Evolutionary conservation across 106 monocot genomes (phyloP), one percentile per base, ranked within the genome.

Genomic region (Dendrobium catenatum): DNA sequence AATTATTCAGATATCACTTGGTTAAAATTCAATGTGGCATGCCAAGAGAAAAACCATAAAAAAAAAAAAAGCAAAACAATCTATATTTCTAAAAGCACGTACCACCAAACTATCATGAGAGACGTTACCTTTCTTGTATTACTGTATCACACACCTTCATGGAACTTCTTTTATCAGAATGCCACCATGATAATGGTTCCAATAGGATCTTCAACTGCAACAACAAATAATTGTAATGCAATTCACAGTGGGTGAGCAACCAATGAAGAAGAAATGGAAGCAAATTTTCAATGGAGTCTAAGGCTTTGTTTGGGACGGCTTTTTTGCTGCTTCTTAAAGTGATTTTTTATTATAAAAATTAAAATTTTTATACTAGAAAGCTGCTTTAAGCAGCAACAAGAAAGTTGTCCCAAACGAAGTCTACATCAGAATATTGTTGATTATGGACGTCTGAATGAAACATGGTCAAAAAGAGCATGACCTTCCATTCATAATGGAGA

Each of bases 121-220:
- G 42, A 74, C 18, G 43, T 78, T 80, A 98, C 98, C 98, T 98
- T 85, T 93, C 94, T 59, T 81, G 67, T 41, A 59, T 80, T 79
- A 51, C 56, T 78, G 84, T 86, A 80, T 85, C 82, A 73, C 89
- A 89, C n/a, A 89, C 88, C 79, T 94, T 86, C 67, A 73, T 58
- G 19, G 81, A 79, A 68, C 31, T 85, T 33, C 77, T 87, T 31
- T 18, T 83, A 55, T 55, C 68, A 79, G 85, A 77, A 33, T 64
- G 70, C 83, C 75, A 88, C 85, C 86, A 85, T 80, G 88, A 20
- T 67, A 98, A 87, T 68, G 98, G 98, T 68, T 98, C 98, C 79
- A 98, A 43, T 59, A 93, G 51, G 72, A 94, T 81, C 51, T 87
- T 91, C 42, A 92, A 78, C 98, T 98, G 95, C 81, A 85, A 66